Percentiles rank a stretch among this genome's conserved stretches.
Evolutionary conservation across 495 filamentous ascomycete genomes (phyloP).

Genomic region (Penicillium robsamsonii): DNA sequence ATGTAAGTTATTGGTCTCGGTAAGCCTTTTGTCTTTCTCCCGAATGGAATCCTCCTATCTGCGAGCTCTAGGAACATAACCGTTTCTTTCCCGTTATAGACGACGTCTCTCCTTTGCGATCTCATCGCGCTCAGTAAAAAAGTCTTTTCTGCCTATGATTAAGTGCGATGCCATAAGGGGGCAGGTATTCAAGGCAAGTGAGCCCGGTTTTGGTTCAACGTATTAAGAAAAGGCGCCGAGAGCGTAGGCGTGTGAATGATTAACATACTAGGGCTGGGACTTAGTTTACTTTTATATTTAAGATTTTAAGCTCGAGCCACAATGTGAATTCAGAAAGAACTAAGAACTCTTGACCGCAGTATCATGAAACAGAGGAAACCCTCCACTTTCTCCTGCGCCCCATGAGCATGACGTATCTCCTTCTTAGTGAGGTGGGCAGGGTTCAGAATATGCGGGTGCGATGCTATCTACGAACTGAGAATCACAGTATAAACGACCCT

Average conservation of each 20-base stretch:
- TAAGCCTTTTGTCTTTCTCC: constrained; percentile 1
- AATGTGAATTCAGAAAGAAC: no score
- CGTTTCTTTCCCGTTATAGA: not conserved
- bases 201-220: not conserved
- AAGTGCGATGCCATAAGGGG: not conserved
- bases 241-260: not conserved
- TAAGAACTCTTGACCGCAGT: no score
- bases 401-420: no score
- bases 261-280: not conserved
- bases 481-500: no score
- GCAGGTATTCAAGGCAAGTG: not conserved
- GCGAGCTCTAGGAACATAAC: not conserved
- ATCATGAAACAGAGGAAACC: no score
- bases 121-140: not conserved
- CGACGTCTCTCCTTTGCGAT: not conserved
- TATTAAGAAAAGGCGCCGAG: not conserved
- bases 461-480: no score
- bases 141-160: not conserved
- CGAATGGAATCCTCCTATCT: not conserved
- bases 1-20: not conserved
- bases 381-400: no score
- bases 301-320: not conserved
- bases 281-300: not conserved
- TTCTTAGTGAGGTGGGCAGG: no score
- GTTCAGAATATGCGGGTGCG: no score